Base-by-base conservation (phyloP, 805 yeast species). In the Pichia heedii region DNA sequence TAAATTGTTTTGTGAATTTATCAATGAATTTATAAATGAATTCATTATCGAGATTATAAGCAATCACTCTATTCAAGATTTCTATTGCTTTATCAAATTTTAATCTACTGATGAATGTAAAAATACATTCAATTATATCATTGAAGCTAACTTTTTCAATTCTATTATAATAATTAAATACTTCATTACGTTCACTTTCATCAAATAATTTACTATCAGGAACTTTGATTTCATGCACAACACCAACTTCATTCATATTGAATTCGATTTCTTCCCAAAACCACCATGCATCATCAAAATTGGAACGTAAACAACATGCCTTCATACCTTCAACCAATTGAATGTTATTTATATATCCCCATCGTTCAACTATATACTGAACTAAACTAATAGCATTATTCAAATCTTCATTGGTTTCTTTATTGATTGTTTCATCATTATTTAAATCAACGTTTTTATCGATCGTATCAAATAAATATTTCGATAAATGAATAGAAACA, bases 361-460 rank as follows among this genome's bases (percentile, higher is more conserved):
- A 67, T 36, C 50, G 51, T 0, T 50, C 42, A 34, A 56, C 50
- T 2, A 68, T 61, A 7, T 55, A 50, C 0, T 44, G 27, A 3
- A 69, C 60, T 2, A 67, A 37, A 2, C 49, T 50, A 35, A 68
- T 68, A 21, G 76, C 74, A n/a, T 53, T 51, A 5, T 48, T 56
- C 5, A 68, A 42, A 24, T 39, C 24, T 15, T 41, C 44, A 27
- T 63, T 54, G 15, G 58, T 58, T 9, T 16, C 12, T 4, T 20
- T 19, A 12, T 27, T n/a, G 3, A 12, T 24, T 2, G 8, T 4
- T 4, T 36, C 18, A 12, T 15, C 8, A 12, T 37, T 13, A 21
- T 27, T 20, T 5, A 11, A 24, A 24, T 24, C 27, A 8, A 24
- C 7, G 11, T 33, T 20, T 16, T 15, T 16, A 18, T 37, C 32